phyloP scores from a whole-genome alignment of 192 early-diverging fungal genomes.

The Podila minutissima region DNA sequence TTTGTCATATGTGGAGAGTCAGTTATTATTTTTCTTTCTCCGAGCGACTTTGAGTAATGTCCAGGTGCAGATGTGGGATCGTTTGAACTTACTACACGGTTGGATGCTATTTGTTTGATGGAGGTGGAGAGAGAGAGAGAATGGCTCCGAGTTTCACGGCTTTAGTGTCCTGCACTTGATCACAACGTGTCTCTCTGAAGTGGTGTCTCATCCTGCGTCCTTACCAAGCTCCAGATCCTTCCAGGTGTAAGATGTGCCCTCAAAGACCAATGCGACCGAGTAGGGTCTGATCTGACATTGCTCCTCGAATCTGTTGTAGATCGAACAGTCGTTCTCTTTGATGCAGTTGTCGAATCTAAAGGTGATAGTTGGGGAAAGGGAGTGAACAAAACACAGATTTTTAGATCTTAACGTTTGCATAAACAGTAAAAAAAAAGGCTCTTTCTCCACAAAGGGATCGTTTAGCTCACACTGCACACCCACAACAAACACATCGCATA shows the following conservation, averaged over 20 bases:
- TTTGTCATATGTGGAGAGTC: no score
- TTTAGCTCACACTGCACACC: not conserved
- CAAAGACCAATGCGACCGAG: conserved; percentile 49
- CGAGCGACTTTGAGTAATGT: no score
- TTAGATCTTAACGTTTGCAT: not conserved
- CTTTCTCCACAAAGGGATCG: conserved; percentile 12
- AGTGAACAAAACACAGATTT: not conserved
- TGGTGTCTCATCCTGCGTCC: not conserved
- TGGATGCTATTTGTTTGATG: conserved; percentile 21
- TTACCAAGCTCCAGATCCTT: conserved; percentile 58
- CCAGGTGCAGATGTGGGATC: not conserved
- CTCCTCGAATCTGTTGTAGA: conserved; percentile 40
- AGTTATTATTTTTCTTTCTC: no score
- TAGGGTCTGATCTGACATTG: conserved; percentile 18
- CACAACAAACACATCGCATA: not conserved
- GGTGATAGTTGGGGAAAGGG: not conserved
- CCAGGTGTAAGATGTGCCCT: conserved; percentile 57
- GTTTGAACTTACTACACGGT: conserved; percentile 27
- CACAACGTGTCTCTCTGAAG: no score
- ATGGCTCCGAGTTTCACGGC: not conserved
- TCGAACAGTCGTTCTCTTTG: conserved; percentile 16
- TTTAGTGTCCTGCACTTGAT: no score
- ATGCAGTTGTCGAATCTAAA: conserved; percentile 8
- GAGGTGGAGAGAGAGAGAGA: not conserved
- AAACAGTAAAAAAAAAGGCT: not conserved